phyloP scores from a whole-genome alignment of 257 asterid genomes.

The Solanum bulbocastanum region DNA sequence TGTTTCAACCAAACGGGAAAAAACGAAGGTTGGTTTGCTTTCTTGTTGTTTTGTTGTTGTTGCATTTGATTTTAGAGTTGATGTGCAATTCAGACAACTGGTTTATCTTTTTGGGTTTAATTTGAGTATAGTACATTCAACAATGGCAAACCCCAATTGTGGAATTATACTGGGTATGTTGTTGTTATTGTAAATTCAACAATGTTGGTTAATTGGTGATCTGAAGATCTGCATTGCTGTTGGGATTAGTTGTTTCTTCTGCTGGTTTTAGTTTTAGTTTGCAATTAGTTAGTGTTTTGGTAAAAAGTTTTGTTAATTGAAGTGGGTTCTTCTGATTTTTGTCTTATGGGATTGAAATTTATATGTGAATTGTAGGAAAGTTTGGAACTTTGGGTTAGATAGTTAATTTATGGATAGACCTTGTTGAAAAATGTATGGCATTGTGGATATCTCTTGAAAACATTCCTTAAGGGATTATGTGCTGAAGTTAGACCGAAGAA shows the following conservation, averaged over 20 bases:
- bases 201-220: neutral
- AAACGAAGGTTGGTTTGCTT: neutral
- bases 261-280: neutral
- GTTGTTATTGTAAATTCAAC: neutral
- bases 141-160: neutral
- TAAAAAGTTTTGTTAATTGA: neutral
- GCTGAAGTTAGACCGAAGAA: neutral
- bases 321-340: neutral
- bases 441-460: neutral
- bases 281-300: neutral
- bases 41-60: neutral
- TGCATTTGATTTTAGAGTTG: neutral
- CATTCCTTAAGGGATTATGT: neutral
- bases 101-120: neutral
- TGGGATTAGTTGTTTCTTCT: constrained; percentile 3
- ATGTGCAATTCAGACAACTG: neutral
- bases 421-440: neutral
- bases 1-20: neutral
- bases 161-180: neutral
- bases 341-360: neutral
- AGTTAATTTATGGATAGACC: neutral
- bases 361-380: neutral
- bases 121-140: neutral
- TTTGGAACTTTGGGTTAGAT: neutral
- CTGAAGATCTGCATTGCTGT: constrained; percentile 23